A percentile compares a stretch with the other conserved stretches of the same genome.
These are phyloP conservation scores for Coemansia sp. DNA, from an alignment of 192 early-diverging fungal genomes.

Conservation along the genomic window DNA sequence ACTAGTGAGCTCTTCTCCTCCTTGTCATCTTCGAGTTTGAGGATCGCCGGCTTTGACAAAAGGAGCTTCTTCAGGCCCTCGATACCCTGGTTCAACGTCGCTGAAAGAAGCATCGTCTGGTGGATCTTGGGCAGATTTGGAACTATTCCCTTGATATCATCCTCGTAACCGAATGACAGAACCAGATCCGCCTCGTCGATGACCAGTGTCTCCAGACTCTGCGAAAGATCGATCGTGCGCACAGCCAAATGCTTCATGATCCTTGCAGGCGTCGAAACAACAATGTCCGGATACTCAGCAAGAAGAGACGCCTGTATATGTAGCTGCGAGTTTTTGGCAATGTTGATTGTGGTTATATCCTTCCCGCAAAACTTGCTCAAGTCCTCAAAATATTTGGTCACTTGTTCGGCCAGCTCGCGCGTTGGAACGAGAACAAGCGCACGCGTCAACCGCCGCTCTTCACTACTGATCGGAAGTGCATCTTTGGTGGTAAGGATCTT, in stretches of 20 bases:
- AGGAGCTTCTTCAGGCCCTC: slow-evolving; percentile 82
- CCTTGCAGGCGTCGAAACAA: slow-evolving; percentile 85
- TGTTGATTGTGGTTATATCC: slow-evolving; percentile 29
- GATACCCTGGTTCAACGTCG: slow-evolving; percentile 88
- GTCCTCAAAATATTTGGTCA: slow-evolving; percentile 71
- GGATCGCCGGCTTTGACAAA: slow-evolving; percentile 80
- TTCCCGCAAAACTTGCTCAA: slow-evolving; percentile 71
- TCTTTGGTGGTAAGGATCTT: slow-evolving; percentile 80
- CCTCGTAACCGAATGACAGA: slow-evolving; percentile 89
- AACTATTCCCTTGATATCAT: slow-evolving; percentile 79
- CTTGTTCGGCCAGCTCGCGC: slow-evolving; percentile 93
- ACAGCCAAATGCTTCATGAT: slow-evolving; percentile 74
- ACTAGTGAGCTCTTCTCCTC: slow-evolving; percentile 61
- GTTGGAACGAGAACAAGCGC: slow-evolving; percentile 91
- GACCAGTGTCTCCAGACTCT: slow-evolving; percentile 76
- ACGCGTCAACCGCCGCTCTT: slow-evolving; percentile 33
- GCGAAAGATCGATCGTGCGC: slow-evolving; percentile 55
- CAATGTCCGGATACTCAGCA: slow-evolving; percentile 80
- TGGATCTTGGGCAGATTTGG: slow-evolving; percentile 79
- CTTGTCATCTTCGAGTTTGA: slow-evolving; percentile 81
- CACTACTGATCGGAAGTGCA: slow-evolving; percentile 36
- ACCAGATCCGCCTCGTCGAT: slow-evolving; percentile 98
- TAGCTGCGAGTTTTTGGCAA: slow-evolving; percentile 31
- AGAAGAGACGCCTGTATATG: slow-evolving; percentile 68
- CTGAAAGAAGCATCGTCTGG: slow-evolving; percentile 92